Percentiles rank a stretch among this genome's conserved stretches.
Conservation (phyloP, 345 rosid species). For the Turritis glabra region DNA sequence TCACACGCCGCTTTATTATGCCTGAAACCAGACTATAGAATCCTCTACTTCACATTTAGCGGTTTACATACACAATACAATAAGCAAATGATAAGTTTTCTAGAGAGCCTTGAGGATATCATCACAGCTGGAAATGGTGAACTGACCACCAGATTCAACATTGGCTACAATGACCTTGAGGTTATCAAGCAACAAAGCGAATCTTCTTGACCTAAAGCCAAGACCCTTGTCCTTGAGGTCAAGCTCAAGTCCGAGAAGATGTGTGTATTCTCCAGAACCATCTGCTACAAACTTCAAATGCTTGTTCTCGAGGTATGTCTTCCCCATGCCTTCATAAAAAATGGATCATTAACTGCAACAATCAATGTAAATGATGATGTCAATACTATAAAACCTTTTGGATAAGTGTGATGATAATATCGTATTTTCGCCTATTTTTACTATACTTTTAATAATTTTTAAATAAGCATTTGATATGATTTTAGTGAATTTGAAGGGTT, state of each 20-base stretch:
- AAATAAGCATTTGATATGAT: no score
- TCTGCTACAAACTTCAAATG: conserved; percentile 88
- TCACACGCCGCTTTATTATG: conserved; percentile 20
- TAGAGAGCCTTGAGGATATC: conserved; percentile 80
- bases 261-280: conserved; percentile 83
- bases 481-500: no score
- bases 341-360: conserved; percentile 83
- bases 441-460: no score
- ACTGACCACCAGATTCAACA: conserved; percentile 86
- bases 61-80: conserved; percentile 6
- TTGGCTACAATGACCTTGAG: conserved; percentile 92
- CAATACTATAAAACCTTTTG: no score
- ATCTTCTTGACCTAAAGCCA: conserved; percentile 84
- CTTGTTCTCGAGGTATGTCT: conserved; percentile 89
- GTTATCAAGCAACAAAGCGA: conserved; percentile 79
- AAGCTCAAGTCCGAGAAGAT: conserved; percentile 92
- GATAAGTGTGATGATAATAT: no score
- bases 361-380: neutral
- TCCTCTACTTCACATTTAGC: neutral
- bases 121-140: conserved; percentile 80
- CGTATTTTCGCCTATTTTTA: no score
- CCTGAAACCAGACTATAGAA: neutral
- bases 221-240: conserved; percentile 84
- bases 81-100: neutral
- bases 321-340: conserved; percentile 98